Base-by-base conservation (phyloP, 495 filamentous ascomycete genomes). In the Penicillium salamii region DNA sequence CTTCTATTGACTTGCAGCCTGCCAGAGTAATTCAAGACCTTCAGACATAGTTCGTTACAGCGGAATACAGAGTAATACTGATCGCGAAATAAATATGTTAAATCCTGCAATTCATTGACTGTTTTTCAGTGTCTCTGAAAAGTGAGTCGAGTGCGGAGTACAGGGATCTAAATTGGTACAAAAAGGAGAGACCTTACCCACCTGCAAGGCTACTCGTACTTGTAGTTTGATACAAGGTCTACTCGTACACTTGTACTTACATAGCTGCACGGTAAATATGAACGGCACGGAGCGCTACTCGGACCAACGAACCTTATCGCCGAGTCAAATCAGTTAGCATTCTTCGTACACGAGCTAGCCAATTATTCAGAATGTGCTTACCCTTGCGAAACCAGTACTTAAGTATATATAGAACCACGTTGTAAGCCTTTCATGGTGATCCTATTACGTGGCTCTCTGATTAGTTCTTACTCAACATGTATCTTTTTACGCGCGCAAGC, bases 1-100 rank as follows among this genome's bases (percentile, higher is more conserved):
- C 66, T 69, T 67, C 55, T 51, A 56, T 61, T 62, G 54, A 55
- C 58, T 36, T 42, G 37, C 36, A 44, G 21, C 24, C 32, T 41
- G 60, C 51, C 58, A n/a, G n/a, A n/a, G n/a, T n/a, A n/a, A n/a
- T n/a, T n/a, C n/a, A n/a, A n/a, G n/a, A n/a, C n/a, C n/a, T n/a
- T n/a, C n/a, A n/a, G n/a, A n/a, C n/a, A n/a, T n/a, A n/a, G n/a
- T n/a, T n/a, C n/a, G n/a, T n/a, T n/a, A n/a, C n/a, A n/a, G n/a
- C n/a, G n/a, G n/a, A n/a, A n/a, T n/a, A n/a, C n/a, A n/a, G n/a
- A n/a, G n/a, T n/a, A n/a, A n/a, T n/a, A n/a, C n/a, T 26, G 4
- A 26, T 26, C 23, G 23, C 23, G 23, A 26, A 26, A 26, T 4
- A 8, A 26, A 8, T 8, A 26, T 26, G 4, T 26, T 8, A 26